Evolutionary conservation across 495 filamentous ascomycete genomes (phyloP).

Genomic region (Durotheca rogersii): DNA sequence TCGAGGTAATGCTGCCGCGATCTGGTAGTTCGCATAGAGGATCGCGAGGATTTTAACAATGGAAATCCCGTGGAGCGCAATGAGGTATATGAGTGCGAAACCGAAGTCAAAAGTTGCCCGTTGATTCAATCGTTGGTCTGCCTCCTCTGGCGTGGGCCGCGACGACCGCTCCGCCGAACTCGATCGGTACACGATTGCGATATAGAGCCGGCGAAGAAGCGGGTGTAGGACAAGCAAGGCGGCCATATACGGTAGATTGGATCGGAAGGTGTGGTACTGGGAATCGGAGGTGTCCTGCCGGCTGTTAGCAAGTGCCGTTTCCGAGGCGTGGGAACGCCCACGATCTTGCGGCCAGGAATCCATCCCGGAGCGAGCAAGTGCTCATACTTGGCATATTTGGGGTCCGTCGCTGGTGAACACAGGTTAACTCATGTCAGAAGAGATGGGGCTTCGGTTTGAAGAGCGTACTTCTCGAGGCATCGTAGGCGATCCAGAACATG

Average conservation of each 20-base stretch:
- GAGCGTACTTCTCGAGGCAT: slow-evolving; percentile 79
- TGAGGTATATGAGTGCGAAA: slow-evolving; percentile 78
- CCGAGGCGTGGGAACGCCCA: slow-evolving; percentile 43
- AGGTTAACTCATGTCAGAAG: slow-evolving; percentile 8
- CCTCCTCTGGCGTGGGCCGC: slow-evolving; percentile 48
- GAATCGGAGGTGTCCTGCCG: slow-evolving; percentile 81
- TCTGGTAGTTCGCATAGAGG: slow-evolving; percentile 74
- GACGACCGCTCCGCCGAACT: slow-evolving; percentile 15
- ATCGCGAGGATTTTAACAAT: slow-evolving; percentile 78
- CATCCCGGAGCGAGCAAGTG: slow-evolving; percentile 75
- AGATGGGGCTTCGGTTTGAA: too few species aligned
- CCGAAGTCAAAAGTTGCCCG: slow-evolving; percentile 80
- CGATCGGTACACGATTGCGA: slow-evolving; percentile 44
- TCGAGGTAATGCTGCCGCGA: slow-evolving; percentile 68
- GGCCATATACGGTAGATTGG: slow-evolving; percentile 80
- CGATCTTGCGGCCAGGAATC: slow-evolving; percentile 92
- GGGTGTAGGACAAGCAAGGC: slow-evolving; percentile 73
- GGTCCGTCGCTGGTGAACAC: slow-evolving; percentile 65
- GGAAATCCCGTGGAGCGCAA: slow-evolving; percentile 81
- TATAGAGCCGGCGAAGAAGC: slow-evolving; percentile 69
- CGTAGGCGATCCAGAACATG: slow-evolving; percentile 87
- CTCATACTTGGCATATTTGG: slow-evolving; percentile 74
- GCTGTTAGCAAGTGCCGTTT: slow-evolving; percentile 2
- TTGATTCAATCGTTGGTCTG: slow-evolving; percentile 67
- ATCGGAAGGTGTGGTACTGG: slow-evolving; percentile 84